Conservation (phyloP, 1,139 yeast species). For the Yamadazyma pseudoaaseri region DNA sequence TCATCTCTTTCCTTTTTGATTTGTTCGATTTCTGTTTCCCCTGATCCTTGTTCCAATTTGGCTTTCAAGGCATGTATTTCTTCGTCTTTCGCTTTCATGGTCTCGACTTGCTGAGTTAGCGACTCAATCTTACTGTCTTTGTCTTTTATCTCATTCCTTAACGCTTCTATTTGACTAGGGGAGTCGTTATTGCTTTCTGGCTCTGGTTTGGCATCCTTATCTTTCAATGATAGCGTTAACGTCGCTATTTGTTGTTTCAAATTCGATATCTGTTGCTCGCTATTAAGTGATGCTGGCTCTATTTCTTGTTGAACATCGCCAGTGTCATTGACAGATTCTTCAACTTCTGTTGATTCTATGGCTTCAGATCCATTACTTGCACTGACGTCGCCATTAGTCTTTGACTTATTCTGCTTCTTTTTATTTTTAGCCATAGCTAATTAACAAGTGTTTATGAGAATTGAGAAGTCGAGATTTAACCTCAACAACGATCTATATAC, state of each 20-base stretch:
- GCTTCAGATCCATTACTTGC: no score
- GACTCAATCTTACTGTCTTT: neutral
- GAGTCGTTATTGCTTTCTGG: constrained; percentile 3
- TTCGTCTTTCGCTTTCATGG: neutral
- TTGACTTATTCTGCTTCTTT: constrained; percentile 21
- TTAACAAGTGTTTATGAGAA: no score
- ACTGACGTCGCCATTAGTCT: constrained; percentile 1
- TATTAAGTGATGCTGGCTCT: no score
- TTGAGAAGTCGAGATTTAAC: no score
- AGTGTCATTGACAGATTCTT: no score
- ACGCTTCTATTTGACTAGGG: neutral
- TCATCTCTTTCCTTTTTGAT: constrained; percentile 56
- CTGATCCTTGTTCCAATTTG: neutral
- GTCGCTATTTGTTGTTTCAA: neutral
- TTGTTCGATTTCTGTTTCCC: constrained; percentile 6
- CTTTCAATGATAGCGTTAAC: neutral
- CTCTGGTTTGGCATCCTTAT: constrained; percentile 1
- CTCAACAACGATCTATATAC: no score
- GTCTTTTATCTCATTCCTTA: neutral
- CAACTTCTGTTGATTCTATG: no score
- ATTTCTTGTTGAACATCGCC: no score
- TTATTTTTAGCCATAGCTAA: constrained; percentile 28
- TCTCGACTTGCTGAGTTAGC: neutral
- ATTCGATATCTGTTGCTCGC: no score
- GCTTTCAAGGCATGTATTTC: neutral